Evolutionary conservation across 371 early-diverging fungal species (phyloP).

Genomic region (Mucor ambiguus): DNA sequence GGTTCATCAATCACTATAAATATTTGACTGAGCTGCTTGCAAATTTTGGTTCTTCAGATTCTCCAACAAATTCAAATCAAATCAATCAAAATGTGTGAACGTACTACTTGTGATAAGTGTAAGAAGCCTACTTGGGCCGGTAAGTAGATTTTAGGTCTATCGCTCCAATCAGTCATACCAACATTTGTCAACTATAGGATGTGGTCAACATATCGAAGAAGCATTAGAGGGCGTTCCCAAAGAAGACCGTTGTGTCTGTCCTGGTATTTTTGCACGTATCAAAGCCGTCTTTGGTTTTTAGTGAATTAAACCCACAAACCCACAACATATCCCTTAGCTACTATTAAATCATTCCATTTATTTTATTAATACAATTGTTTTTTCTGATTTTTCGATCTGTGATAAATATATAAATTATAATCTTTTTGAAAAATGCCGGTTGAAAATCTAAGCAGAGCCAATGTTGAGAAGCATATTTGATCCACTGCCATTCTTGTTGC

Average conservation of each 20-base stretch:
- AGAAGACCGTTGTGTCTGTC: conserved; percentile 22
- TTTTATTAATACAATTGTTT: conserved; percentile 12
- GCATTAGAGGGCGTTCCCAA: conserved; percentile 17
- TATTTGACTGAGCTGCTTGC: neutral
- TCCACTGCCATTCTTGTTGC: conserved; percentile 28
- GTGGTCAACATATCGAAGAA: conserved; percentile 21
- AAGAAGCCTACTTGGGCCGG: conserved; percentile 23
- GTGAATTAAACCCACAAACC: neutral
- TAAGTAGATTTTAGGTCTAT: neutral
- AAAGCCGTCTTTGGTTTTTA: conserved; percentile 15
- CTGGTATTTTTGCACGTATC: conserved; percentile 19
- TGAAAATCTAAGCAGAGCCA: conserved; percentile 15
- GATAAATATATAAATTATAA: neutral
- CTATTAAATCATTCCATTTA: conserved; percentile 2
- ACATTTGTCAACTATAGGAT: neutral
- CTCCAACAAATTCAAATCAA: neutral
- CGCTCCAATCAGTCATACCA: neutral
- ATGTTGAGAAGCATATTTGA: conserved; percentile 20
- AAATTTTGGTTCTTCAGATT: neutral
- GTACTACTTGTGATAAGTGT: conserved; percentile 17
- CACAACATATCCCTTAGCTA: neutral
- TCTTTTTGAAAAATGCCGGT: neutral
- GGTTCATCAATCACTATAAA: neutral
- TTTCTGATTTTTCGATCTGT: conserved; percentile 7
- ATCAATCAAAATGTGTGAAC: conserved; percentile 14